Percentiles rank a stretch among this genome's conserved stretches.
phyloP scores from a whole-genome alignment of 148 eudicot genomes.

The Arctostaphylos glauca region DNA sequence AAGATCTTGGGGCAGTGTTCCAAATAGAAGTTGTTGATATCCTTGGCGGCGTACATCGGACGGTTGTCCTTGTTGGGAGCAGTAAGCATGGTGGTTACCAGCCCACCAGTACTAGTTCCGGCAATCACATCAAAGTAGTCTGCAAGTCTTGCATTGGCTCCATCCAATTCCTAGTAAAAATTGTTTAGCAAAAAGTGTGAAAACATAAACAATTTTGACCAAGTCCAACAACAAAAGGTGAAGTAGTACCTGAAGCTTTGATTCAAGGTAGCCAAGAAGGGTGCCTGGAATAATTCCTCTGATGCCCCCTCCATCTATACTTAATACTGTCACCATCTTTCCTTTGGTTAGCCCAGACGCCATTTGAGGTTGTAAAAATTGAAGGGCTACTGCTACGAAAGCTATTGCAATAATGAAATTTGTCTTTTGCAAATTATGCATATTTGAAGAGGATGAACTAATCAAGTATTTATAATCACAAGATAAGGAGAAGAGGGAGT shows the following conservation, averaged over 20 bases:
- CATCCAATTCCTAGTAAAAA: slow-evolving; percentile 32
- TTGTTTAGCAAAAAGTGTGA: not conserved
- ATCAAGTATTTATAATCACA: not conserved
- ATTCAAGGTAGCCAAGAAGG: slow-evolving; percentile 28
- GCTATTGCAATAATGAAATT: not conserved
- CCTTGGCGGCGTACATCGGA: slow-evolving; percentile 39
- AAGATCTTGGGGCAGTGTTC: slow-evolving; percentile 37
- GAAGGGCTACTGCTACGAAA: not conserved
- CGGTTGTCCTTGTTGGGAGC: slow-evolving; percentile 33
- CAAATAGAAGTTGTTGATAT: slow-evolving; percentile 29
- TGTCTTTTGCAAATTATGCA: not conserved
- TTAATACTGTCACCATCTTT: slow-evolving; percentile 23
- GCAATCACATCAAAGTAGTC: slow-evolving; percentile 44
- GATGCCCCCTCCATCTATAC: slow-evolving; percentile 37
- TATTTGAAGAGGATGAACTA: not conserved
- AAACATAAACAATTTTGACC: not conserved
- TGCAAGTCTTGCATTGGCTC: slow-evolving; percentile 30
- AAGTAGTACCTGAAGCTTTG: slow-evolving; percentile 28
- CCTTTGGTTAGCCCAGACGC: slow-evolving; percentile 8
- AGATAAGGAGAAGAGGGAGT: not conserved
- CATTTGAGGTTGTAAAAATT: slow-evolving; percentile 1
- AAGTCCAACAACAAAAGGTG: not conserved
- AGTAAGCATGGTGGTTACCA: slow-evolving; percentile 38
- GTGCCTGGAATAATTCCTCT: slow-evolving; percentile 32
- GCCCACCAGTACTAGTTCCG: slow-evolving; percentile 50